A percentile compares a stretch with the other conserved stretches of the same genome.
Conservation (phyloP, 2,329 filamentous ascomycete species). For the Arachnopeziza araneosa region DNA sequence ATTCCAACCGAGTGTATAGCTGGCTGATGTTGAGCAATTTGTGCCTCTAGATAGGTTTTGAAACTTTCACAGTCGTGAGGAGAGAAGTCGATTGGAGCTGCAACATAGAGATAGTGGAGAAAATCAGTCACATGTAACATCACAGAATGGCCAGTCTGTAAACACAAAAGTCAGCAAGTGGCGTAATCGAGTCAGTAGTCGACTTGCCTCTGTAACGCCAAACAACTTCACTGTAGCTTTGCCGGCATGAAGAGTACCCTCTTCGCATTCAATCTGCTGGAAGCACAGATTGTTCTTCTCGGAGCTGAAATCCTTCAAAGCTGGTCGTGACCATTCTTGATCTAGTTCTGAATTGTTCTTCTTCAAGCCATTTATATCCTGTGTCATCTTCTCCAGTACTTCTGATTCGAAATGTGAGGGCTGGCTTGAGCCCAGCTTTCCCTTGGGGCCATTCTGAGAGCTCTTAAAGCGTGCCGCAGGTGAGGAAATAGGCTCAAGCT, state of each 20-base stretch:
- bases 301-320: slow-evolving; percentile 55
- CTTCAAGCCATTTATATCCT: slow-evolving; percentile 83
- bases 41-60: slow-evolving; percentile 73
- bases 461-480: slow-evolving; percentile 55
- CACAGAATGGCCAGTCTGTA: slow-evolving; percentile 73
- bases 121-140: slow-evolving; percentile 94
- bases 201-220: slow-evolving; percentile 71
- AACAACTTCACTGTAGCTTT: slow-evolving; percentile 82
- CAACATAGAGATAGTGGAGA: slow-evolving; percentile 91
- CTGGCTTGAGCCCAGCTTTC: slow-evolving; percentile 66
- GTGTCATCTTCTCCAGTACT: slow-evolving; percentile 90
- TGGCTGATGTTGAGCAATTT: slow-evolving; percentile 66
- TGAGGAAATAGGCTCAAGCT: slow-evolving; percentile 60
- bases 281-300: slow-evolving; percentile 71
- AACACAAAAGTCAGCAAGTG: slow-evolving; percentile 11
- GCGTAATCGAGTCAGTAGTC: neutral
- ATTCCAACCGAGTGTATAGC: slow-evolving; percentile 77
- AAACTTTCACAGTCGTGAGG: slow-evolving; percentile 73
- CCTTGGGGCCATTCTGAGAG: slow-evolving; percentile 56
- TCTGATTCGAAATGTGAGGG: slow-evolving; percentile 87
- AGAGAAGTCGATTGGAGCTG: slow-evolving; percentile 77
- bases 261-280: slow-evolving; percentile 92
- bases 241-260: slow-evolving; percentile 75
- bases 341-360: slow-evolving; percentile 86
- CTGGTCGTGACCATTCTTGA: slow-evolving; percentile 78